These are phyloP conservation scores for Kwoniella europaea DNA, from an alignment of 768 basidiomycete genomes.

Conservation along the genomic window DNA sequence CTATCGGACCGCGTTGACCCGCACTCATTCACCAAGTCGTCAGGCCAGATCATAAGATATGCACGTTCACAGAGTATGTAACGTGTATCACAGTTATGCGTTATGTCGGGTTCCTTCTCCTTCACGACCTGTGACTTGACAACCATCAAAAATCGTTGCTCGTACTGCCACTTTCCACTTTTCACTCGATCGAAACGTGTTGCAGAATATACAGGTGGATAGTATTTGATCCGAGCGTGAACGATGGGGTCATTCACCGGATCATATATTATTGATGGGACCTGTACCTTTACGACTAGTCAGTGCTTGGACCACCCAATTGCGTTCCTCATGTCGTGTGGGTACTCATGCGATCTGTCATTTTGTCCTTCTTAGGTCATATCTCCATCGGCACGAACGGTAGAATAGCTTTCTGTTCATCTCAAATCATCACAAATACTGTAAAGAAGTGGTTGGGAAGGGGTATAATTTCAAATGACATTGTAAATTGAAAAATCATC, in stretches of 20 bases:
- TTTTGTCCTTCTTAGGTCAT: too few relatives aligned
- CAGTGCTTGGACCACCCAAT: background rate
- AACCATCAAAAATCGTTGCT: background rate
- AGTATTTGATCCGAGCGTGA: background rate
- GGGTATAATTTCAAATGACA: too few relatives aligned
- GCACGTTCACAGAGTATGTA: background rate
- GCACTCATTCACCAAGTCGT: background rate
- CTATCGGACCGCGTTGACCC: background rate
- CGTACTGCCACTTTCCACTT: background rate
- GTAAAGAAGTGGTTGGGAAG: too few relatives aligned
- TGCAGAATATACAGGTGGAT: background rate
- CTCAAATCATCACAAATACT: background rate
- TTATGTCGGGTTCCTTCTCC: background rate
- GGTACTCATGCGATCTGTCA: too few relatives aligned
- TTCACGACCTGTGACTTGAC: background rate
- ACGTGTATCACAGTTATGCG: background rate
- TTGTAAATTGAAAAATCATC: background rate
- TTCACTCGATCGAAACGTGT: background rate
- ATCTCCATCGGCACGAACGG: too few relatives aligned
- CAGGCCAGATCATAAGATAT: background rate
- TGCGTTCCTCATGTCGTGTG: background rate
- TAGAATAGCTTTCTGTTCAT: background rate
- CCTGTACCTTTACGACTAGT: background rate
- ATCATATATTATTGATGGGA: background rate
- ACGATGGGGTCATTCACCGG: background rate